A percentile compares a stretch with the other conserved stretches of the same genome.
These are phyloP conservation scores for Lactifluus volemus DNA, from an alignment of 768 basidiomycete species.

Conservation along the genomic window DNA sequence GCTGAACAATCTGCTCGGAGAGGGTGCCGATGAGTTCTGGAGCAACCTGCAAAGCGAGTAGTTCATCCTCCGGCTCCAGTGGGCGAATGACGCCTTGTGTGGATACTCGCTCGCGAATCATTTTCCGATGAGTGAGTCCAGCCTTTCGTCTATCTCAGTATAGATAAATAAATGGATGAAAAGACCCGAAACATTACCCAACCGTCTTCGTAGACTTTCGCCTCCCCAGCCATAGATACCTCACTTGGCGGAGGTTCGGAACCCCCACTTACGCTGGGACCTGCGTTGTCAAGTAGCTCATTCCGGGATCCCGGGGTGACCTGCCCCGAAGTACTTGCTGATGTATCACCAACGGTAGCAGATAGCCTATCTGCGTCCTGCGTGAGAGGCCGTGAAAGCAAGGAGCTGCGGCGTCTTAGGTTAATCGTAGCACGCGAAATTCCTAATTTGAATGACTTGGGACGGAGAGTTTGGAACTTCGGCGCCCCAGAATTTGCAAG, in stretches of 20 bases:
- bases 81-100: slow-evolving; percentile 75
- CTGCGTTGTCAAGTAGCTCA: slow-evolving; percentile 20
- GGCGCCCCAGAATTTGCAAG: background rate
- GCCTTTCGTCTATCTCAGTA: background rate
- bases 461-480: background rate
- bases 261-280: slow-evolving; percentile 15
- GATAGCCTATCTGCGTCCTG: background rate
- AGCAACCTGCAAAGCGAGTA: slow-evolving; percentile 59
- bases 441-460: background rate
- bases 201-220: slow-evolving; percentile 43
- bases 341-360: background rate
- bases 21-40: slow-evolving; percentile 60
- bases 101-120: slow-evolving; percentile 89
- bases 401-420: slow-evolving; percentile 1
- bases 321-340: background rate
- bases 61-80: slow-evolving; percentile 60
- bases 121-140: slow-evolving; percentile 39
- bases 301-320: background rate
- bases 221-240: slow-evolving; percentile 46
- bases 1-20: slow-evolving; percentile 62
- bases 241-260: slow-evolving; percentile 16
- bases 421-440: background rate
- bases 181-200: slow-evolving; percentile 30
- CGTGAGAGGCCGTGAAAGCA: background rate
- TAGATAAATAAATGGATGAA: background rate